Base-by-base conservation (phyloP, 148 eudicot species). In the Euryodendron excelsum region DNA sequence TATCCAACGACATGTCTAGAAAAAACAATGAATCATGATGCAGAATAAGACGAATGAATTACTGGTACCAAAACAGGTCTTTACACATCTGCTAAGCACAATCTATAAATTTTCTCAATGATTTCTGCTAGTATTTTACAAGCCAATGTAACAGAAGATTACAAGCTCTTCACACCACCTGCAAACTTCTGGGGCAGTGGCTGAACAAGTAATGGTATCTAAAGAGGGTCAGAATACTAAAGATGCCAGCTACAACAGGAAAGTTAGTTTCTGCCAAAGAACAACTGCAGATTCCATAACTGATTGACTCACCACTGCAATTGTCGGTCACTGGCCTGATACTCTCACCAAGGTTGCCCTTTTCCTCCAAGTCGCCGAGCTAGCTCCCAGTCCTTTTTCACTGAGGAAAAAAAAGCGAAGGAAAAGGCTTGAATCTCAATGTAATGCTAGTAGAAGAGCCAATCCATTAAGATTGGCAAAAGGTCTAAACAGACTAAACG, bases 311-410 rank as follows among this genome's bases (percentile, higher is more conserved):
- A 47, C 10, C 11, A 41, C 23, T 8, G 59, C 52, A 27, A 28
- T 5, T 27, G 4, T 27, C 18, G 56, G 10, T 21, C 13, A 28
- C 20, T 1, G 37, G 9, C 17, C 15, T 6, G 60, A 17, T 72
- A 27, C 37, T 67, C 15, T 88, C 83, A 91, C 90, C 90, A 93
- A 0, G 88, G 86, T 69, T 83, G 84, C 48, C 85, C 88, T 85
- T 84, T 86, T 44, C 93, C 93, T 75, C 93, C 93, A 30, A 93
- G 85, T 67, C 96, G 85, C 52, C 98, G 80, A 2, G 96, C 98
- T 70, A 93, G 83, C 79, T 89, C 89, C 39, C 86, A 63, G 79
- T 93, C 98, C 70, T 89, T 90, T 77, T 85, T 87, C 96, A 93
- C 96, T 91, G 91, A 55, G 53, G n/a, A 7, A 72, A 59, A 53